phyloP scores from a whole-genome alignment of 495 filamentous ascomycete genomes.

The Penicillium waksmanii region DNA sequence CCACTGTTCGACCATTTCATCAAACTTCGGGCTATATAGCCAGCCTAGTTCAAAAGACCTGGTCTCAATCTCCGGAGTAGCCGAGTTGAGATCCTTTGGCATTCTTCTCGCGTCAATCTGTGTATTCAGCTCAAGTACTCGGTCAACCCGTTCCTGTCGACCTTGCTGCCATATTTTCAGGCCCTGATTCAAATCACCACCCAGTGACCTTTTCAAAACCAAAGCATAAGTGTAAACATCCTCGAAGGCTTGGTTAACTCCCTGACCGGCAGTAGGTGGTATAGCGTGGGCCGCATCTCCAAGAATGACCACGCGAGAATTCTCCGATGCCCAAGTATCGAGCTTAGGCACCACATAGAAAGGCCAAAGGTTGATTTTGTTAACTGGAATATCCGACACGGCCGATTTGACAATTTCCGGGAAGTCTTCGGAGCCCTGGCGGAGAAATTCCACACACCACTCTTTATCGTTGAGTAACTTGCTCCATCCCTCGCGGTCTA shows the following conservation, averaged over 20 bases:
- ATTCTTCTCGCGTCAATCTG: constrained; percentile 39
- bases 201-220: constrained; percentile 14
- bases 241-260: constrained; percentile 47
- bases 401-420: constrained; percentile 40
- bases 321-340: constrained; percentile 38
- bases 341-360: constrained; percentile 47
- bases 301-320: constrained; percentile 40
- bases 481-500: constrained; percentile 42
- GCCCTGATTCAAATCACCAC: constrained; percentile 7
- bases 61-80: constrained; percentile 30
- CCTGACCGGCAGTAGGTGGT: constrained; percentile 49
- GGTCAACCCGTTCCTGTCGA: constrained; percentile 36
- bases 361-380: constrained; percentile 44
- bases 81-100: constrained; percentile 22
- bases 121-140: constrained; percentile 33
- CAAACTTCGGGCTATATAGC: constrained; percentile 35
- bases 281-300: constrained; percentile 56
- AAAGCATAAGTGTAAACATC: constrained; percentile 38
- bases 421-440: constrained; percentile 31
- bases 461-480: constrained; percentile 36
- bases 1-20: constrained; percentile 32
- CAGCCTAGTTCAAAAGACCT: constrained; percentile 40
- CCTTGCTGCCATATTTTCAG: constrained; percentile 36
- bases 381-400: constrained; percentile 30
- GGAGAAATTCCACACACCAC: constrained; percentile 39